These are phyloP conservation scores for Collybia sordida DNA, from an alignment of 768 basidiomycete genomes.

Conservation along the genomic window DNA sequence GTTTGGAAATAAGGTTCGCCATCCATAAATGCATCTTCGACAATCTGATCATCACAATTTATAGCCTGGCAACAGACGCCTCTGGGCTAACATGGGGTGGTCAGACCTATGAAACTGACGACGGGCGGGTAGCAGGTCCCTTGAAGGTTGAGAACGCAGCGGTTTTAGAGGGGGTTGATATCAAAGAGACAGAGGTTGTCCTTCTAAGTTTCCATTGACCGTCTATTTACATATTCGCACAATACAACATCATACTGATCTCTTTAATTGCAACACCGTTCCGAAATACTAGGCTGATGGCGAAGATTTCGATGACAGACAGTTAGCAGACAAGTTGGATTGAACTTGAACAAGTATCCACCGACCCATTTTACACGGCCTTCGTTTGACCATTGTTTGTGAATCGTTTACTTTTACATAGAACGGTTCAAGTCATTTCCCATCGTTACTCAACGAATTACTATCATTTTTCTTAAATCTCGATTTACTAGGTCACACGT, in stretches of 20 bases:
- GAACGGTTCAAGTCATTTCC: too few species aligned
- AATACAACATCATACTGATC: background rate
- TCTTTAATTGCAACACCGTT: background rate
- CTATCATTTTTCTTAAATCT: too few species aligned
- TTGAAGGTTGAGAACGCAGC: constrained; percentile 23
- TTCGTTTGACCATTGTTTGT: too few species aligned
- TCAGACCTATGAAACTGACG: constrained; percentile 53
- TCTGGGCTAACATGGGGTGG: constrained; percentile 57
- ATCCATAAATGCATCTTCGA: background rate
- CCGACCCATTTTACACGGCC: too few species aligned
- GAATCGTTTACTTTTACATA: too few species aligned
- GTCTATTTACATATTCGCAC: background rate
- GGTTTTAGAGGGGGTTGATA: constrained; percentile 39
- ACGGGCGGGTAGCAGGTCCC: constrained; percentile 39
- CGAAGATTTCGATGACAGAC: background rate
- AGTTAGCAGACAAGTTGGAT: background rate
- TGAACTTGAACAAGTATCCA: too few species aligned
- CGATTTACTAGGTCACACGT: too few species aligned
- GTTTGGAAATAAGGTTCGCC: constrained; percentile 45
- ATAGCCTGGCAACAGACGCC: constrained; percentile 48
- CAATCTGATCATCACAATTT: background rate
- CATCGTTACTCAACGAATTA: too few species aligned
- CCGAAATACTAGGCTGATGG: background rate
- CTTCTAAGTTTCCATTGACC: constrained; percentile 32
- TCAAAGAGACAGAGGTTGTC: constrained; percentile 48